Conservation (phyloP, 805 yeast species). For the Vanderwaltozyma tropicalis region DNA sequence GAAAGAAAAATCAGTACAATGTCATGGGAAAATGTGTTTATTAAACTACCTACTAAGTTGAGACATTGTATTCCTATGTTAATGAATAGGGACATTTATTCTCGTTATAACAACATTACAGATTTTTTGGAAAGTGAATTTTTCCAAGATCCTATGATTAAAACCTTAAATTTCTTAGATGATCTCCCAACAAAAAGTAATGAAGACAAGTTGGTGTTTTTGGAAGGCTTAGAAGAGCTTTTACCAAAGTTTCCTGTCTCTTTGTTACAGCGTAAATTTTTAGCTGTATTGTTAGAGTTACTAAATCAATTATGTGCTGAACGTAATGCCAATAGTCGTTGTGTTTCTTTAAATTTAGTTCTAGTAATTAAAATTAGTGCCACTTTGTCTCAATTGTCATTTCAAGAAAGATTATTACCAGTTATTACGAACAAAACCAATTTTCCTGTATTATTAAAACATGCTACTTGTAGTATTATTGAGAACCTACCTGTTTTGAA, state of each 20-base stretch:
- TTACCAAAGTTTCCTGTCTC: conserved; percentile 49
- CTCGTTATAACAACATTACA: conserved; percentile 36
- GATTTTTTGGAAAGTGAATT: conserved; percentile 62
- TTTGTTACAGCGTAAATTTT: conserved; percentile 54
- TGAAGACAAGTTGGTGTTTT: conserved; percentile 57
- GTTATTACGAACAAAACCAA: conserved; percentile 12
- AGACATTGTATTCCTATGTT: conserved; percentile 38
- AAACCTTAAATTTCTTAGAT: conserved; percentile 71
- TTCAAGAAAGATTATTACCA: conserved; percentile 59
- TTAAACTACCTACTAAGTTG: conserved; percentile 51
- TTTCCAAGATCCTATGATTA: conserved; percentile 75
- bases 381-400: conserved; percentile 63
- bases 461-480: conserved; percentile 30
- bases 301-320: conserved; percentile 30
- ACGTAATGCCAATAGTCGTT: conserved; percentile 33
- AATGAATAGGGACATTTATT: conserved; percentile 46
- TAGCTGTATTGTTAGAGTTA: conserved; percentile 54
- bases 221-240: conserved; percentile 49
- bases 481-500: conserved; percentile 41
- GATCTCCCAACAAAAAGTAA: conserved; percentile 66
- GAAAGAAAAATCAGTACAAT: conserved; percentile 34
- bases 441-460: conserved; percentile 15
- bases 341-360: conserved; percentile 32
- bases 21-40: conserved; percentile 34
- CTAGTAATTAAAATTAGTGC: conserved; percentile 55